Base-by-base conservation (phyloP, 2,329 filamentous ascomycete species). In the Gaeumannomyces tritici region DNA sequence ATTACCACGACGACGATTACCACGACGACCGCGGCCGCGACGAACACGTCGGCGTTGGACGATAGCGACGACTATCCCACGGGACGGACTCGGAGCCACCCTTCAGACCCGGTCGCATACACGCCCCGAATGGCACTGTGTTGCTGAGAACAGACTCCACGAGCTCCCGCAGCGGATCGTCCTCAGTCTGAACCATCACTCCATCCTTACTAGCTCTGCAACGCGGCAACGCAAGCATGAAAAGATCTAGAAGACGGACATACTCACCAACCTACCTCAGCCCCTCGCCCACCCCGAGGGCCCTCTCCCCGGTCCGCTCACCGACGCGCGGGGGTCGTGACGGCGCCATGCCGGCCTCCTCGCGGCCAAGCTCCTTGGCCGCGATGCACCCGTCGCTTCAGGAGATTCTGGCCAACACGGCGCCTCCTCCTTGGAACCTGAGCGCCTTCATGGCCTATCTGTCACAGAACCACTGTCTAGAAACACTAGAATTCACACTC, bases 401-500 rank as follows among this genome's bases (percentile, higher is more conserved):
- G 64, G 93, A 98, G 69, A 96, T 99, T 31, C 83, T 99, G 57
- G 84, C 90, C 66, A 95, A 97, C 76, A 85, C 84, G 57, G 90
- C 95, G 47, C 87, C 90, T 11, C 87, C 91, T 55, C 95, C 95
- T 67, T 98, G 91, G 83, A 96, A 93, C 0, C 80, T 97, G 11
- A 88, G 86, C 64, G 93, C 93, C 35, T 98, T 98, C 75, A 98
- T 95, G 86, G 93, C 93, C 62, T 98, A 96, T 71, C 83, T 98
- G 4, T 97, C 93, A 1, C 93, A 96, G 71, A 98, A 98, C 70
- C 93, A 98, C 75, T 99, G 95, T 72, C 80, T 98, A 66, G 95
- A 99, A 75, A 97, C 93, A 1, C 80, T 99, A 54, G 95, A 98
- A 72, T 99, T 99, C 74, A 96, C 93, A 55, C 89, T 97, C 81